Percentiles rank a stretch among this genome's conserved stretches.
phyloP scores from a whole-genome alignment of 2,329 filamentous ascomycete species.

The Verticillium nubilum region DNA sequence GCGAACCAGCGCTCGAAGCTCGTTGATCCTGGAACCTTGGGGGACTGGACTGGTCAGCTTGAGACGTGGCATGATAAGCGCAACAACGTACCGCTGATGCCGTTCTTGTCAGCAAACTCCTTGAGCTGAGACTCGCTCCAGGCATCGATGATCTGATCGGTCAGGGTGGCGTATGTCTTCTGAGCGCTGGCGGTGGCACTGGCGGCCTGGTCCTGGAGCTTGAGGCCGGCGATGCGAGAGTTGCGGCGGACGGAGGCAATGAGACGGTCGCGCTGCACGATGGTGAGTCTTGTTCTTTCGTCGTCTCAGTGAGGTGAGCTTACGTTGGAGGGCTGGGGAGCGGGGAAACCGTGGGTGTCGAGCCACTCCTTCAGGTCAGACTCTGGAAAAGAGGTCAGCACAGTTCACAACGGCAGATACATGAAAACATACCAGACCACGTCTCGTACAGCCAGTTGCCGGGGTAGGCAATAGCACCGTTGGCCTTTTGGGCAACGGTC shows the following conservation, averaged over 20 bases:
- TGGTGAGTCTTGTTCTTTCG: slow-evolving; percentile 11
- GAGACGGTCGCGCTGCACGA: slow-evolving; percentile 67
- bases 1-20: slow-evolving; percentile 82
- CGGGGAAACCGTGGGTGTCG: slow-evolving; percentile 79
- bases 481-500: slow-evolving; percentile 62
- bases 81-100: slow-evolving; percentile 46
- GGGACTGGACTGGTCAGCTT: slow-evolving; percentile 54
- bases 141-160: slow-evolving; percentile 77
- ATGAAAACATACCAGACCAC: slow-evolving; percentile 56
- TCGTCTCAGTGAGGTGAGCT: slow-evolving; percentile 7
- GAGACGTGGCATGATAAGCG: neutral
- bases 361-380: slow-evolving; percentile 94
- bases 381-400: slow-evolving; percentile 35
- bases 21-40: slow-evolving; percentile 85
- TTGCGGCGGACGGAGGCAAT: slow-evolving; percentile 88
- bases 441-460: slow-evolving; percentile 90
- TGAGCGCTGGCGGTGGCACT: slow-evolving; percentile 61
- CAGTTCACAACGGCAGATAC: neutral
- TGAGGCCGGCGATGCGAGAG: slow-evolving; percentile 71
- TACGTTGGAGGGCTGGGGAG: slow-evolving; percentile 70
- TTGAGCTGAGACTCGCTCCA: slow-evolving; percentile 91
- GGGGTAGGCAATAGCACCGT: slow-evolving; percentile 79
- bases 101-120: slow-evolving; percentile 87
- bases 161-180: slow-evolving; percentile 67
- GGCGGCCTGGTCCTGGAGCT: slow-evolving; percentile 54